Evolutionary conservation across 805 yeast species (phyloP).

Genomic region (Saccharomycopsis fermentans): DNA sequence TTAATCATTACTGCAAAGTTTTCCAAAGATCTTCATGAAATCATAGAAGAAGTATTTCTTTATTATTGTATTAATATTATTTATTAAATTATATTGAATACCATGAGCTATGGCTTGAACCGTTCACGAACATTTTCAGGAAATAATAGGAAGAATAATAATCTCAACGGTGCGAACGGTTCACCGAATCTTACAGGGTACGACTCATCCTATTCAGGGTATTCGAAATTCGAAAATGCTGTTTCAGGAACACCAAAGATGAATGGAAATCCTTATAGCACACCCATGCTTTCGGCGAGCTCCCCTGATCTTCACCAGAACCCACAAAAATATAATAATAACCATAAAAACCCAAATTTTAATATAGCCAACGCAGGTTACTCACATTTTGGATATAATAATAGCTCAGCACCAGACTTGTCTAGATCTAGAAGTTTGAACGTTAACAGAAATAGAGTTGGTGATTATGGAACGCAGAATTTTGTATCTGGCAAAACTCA

Average conservation of each 20-base stretch:
- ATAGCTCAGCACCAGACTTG: background rate
- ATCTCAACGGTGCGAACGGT: background rate
- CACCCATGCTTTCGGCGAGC: background rate
- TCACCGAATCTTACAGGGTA: background rate
- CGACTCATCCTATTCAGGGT: background rate
- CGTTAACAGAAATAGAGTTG: constrained; percentile 1
- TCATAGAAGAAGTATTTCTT: too few relatives aligned
- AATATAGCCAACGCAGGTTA: background rate
- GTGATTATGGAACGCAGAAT: background rate
- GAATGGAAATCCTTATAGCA: background rate
- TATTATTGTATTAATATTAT: too few relatives aligned
- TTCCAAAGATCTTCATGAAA: too few relatives aligned
- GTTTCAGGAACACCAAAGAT: background rate
- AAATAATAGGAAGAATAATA: background rate
- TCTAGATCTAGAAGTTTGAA: background rate
- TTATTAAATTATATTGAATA: background rate
- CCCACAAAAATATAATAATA: background rate
- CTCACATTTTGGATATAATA: background rate
- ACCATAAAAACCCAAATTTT: background rate
- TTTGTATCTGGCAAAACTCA: background rate
- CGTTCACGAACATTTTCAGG: background rate
- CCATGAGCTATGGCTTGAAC: background rate
- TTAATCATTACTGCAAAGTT: too few relatives aligned
- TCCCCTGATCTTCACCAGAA: background rate
- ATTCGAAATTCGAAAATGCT: background rate